Percentiles rank a stretch among this genome's conserved stretches.
Evolutionary conservation across 257 asterid species (phyloP).

Genomic region (Solanum rostratum): DNA sequence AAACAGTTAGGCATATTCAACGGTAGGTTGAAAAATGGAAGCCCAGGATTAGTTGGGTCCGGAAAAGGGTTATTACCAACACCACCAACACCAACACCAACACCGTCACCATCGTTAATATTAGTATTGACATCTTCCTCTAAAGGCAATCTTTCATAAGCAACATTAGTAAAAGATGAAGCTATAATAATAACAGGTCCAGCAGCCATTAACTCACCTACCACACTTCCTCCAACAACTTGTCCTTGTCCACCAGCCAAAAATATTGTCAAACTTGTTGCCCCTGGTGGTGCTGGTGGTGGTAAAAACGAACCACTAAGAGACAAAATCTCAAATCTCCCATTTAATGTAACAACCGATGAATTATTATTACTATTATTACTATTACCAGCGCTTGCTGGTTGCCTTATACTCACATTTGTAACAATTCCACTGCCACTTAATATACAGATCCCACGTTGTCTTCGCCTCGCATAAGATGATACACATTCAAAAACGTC

Average conservation of each 20-base stretch:
- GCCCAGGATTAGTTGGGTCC: conserved; percentile 47
- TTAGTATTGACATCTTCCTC: conserved; percentile 16
- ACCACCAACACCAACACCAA: conserved; percentile 13
- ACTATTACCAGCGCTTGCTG: conserved; percentile 15
- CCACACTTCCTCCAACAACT: conserved; percentile 55
- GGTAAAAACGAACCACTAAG: conserved; percentile 43
- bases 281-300: conserved; percentile 57
- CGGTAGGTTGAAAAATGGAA: conserved; percentile 71
- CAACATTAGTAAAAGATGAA: conserved; percentile 45
- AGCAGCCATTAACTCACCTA: conserved; percentile 41
- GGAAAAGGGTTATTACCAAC: conserved; percentile 20
- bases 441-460: conserved; percentile 53
- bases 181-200: conserved; percentile 53
- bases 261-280: conserved; percentile 41
- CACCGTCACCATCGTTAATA: conserved; percentile 5
- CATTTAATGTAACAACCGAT: conserved; percentile 30
- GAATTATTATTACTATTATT: not conserved
- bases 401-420: conserved; percentile 38
- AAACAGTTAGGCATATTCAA: conserved; percentile 46
- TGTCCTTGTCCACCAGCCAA: conserved; percentile 55
- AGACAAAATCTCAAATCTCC: conserved; percentile 42
- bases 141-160: conserved; percentile 47
- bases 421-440: conserved; percentile 46
- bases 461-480: conserved; percentile 34
- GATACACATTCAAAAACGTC: conserved; percentile 43